Evolutionary conservation across 169 alveolate species (phyloP).

Genomic region (Plasmodium reichenowi): DNA sequence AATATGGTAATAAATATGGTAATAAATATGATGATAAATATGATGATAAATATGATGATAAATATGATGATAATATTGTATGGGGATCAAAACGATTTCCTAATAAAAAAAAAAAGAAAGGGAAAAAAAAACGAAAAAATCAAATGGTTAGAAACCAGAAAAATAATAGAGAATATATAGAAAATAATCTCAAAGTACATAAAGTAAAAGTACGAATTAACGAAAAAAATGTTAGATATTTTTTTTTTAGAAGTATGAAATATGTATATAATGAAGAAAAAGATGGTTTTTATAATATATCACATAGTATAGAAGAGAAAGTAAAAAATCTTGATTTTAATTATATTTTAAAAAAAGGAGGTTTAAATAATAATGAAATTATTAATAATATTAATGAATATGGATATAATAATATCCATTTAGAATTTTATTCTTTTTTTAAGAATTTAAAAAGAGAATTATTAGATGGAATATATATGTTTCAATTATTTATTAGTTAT

Average conservation of each 20-base stretch:
- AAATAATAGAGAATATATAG: neutral
- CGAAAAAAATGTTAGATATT: conserved; percentile 63
- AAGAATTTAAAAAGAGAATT: conserved; percentile 82
- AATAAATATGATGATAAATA: too few species aligned
- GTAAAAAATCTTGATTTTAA: conserved; percentile 80
- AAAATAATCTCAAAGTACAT: conserved; percentile 8
- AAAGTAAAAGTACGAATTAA: conserved; percentile 39
- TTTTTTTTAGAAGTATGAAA: conserved; percentile 77
- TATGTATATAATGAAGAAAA: conserved; percentile 79
- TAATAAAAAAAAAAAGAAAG: neutral
- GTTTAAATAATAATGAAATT: conserved; percentile 84
- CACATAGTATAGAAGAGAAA: conserved; percentile 76
- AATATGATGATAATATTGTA: neutral
- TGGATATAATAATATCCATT: conserved; percentile 81
- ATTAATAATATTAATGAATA: conserved; percentile 76
- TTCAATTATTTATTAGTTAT: conserved; percentile 83
- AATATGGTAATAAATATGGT: too few species aligned
- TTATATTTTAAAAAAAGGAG: conserved; percentile 83
- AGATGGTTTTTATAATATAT: conserved; percentile 80
- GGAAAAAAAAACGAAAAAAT: neutral
- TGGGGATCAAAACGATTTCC: neutral
- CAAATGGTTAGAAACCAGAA: neutral
- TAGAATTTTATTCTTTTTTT: conserved; percentile 79
- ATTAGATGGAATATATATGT: conserved; percentile 84
- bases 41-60: too few species aligned